phyloP scores from a whole-genome alignment of 1,284 basidiomycete genomes.

The Microbotryum scabiosae region DNA sequence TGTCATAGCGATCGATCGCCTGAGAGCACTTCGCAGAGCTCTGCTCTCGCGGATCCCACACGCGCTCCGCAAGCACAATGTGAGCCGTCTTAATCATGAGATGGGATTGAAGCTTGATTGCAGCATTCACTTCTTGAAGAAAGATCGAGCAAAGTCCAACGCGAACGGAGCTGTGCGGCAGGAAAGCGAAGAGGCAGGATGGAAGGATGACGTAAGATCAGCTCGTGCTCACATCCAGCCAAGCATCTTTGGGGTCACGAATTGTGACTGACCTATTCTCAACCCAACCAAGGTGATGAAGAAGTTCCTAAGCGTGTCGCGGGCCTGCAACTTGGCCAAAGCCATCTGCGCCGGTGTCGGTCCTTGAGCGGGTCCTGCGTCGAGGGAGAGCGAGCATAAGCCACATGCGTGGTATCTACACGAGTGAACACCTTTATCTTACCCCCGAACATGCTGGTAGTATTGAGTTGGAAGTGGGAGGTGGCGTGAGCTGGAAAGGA shows the following conservation, averaged over 20 bases:
- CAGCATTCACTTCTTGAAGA: neutral
- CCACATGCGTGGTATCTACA: too few species aligned
- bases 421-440: too few species aligned
- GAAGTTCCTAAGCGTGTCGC: slow-evolving; percentile 12
- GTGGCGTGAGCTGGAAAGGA: too few species aligned
- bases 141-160: slow-evolving; percentile 9
- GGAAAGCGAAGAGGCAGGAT: neutral
- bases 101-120: too few species aligned
- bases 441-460: slow-evolving; percentile 19
- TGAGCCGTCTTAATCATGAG: too few species aligned
- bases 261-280: slow-evolving; percentile 15
- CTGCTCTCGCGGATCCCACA: too few species aligned
- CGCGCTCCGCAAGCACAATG: too few species aligned
- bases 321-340: slow-evolving; percentile 13
- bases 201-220: neutral
- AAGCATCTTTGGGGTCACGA: too few species aligned
- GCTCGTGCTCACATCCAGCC: neutral
- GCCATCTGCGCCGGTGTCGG: slow-evolving; percentile 27
- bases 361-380: too few species aligned
- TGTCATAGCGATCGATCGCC: too few species aligned
- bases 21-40: too few species aligned
- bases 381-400: neutral
- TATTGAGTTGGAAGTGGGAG: too few species aligned
- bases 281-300: slow-evolving; percentile 14
- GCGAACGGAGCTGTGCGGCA: slow-evolving; percentile 19